Percentiles rank a stretch among this genome's conserved stretches.
Evolutionary conservation across 331 rosid species (phyloP).

Genomic region (Cucumis variabilis): DNA sequence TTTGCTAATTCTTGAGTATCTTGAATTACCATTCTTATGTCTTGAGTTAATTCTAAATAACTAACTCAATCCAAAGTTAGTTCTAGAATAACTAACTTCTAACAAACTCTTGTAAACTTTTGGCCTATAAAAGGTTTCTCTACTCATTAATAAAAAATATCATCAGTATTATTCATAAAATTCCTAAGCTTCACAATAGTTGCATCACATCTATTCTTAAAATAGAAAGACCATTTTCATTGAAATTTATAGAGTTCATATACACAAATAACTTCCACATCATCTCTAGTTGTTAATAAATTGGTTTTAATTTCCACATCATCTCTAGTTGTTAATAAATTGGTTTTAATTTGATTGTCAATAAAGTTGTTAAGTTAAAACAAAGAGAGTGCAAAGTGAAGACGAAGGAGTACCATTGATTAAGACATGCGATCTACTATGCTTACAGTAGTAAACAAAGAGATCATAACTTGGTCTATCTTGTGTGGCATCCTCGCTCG

Average conservation of each 20-base stretch:
- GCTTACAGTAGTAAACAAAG: conserved; percentile 96
- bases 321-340: neutral
- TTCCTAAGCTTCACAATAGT: no score
- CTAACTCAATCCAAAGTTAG: no score
- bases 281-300: neutral
- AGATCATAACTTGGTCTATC: conserved; percentile 94
- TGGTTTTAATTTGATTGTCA: neutral
- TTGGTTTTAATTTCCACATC: neutral
- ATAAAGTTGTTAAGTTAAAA: neutral
- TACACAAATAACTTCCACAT: neutral
- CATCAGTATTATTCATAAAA: no score
- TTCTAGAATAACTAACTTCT: no score
- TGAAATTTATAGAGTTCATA: neutral
- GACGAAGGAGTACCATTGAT: conserved; percentile 65
- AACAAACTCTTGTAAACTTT: no score
- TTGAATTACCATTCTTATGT: no score
- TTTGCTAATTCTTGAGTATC: no score
- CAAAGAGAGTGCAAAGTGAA: neutral
- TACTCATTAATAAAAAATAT: no score
- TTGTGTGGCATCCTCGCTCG: conserved; percentile 95
- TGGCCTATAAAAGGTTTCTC: no score
- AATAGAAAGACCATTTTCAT: neutral
- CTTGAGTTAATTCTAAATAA: no score
- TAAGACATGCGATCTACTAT: conserved; percentile 91
- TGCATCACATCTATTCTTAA: neutral